Conservation (phyloP, 202 grass and related monocot species). For the Carex sylvatica region DNA sequence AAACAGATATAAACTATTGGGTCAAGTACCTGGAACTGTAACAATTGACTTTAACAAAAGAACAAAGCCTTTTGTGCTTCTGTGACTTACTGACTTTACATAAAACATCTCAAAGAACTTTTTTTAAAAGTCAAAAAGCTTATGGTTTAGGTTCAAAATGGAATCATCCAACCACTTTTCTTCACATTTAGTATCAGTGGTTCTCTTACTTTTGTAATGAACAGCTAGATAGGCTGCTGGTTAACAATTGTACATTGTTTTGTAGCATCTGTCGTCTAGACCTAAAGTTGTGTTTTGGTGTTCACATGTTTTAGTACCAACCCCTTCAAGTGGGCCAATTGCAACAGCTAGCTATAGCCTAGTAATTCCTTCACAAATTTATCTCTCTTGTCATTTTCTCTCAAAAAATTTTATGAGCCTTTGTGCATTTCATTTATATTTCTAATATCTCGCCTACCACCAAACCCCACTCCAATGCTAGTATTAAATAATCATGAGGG, state of each 20-base stretch:
- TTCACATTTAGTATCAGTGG: constrained; percentile 15
- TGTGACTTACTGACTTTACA: background rate
- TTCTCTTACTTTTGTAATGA: background rate
- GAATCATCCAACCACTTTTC: constrained; percentile 14
- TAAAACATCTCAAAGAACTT: background rate
- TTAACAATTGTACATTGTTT: background rate
- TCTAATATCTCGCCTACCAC: constrained; percentile 9
- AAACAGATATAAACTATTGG: constrained; percentile 2
- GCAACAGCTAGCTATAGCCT: background rate
- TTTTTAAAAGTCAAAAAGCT: constrained; percentile 27
- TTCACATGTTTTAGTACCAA: constrained; percentile 19
- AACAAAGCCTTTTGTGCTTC: background rate
- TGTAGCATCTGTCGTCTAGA: constrained; percentile 6
- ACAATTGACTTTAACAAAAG: constrained; percentile 24
- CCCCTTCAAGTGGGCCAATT: background rate
- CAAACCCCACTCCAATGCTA: constrained; percentile 7
- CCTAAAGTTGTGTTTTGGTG: constrained; percentile 8
- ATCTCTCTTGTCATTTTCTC: background rate
- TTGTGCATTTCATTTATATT: constrained; percentile 15
- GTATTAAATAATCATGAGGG: constrained; percentile 25
- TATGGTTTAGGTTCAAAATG: constrained; percentile 13
- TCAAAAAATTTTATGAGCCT: background rate
- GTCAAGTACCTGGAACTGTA: background rate
- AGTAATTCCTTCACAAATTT: background rate
- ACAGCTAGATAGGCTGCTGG: constrained; percentile 16